Evolutionary conservation across 352 stramenopile genomes (phyloP).

Genomic region (Pythium rhizo-oryzae): DNA sequence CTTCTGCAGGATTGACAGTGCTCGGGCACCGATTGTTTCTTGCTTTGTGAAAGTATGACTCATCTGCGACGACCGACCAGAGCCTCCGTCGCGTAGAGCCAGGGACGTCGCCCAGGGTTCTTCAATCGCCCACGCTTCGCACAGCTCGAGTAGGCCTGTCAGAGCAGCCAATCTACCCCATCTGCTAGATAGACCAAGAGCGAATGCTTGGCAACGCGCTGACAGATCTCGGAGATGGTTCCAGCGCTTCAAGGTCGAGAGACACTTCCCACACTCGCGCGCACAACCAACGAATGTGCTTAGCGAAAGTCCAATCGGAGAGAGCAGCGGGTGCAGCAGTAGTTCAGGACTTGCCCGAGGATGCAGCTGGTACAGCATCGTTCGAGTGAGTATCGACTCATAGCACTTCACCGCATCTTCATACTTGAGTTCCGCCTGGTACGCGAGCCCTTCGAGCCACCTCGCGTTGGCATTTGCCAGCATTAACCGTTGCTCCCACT

Average conservation of each 20-base stretch:
- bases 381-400: conserved; percentile 10
- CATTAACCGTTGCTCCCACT: conserved; percentile 12
- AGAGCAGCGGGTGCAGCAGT: conserved; percentile 15
- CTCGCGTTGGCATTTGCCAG: conserved; percentile 1
- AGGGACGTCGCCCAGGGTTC: conserved; percentile 1
- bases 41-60: not conserved
- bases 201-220: conserved; percentile 19
- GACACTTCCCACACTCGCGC: conserved; percentile 20
- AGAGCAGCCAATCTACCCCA: conserved; percentile 2
- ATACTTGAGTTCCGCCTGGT: conserved; percentile 27
- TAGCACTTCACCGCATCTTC: conserved; percentile 22
- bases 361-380: conserved; percentile 6
- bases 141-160: conserved; percentile 9
- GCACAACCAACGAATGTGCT: conserved; percentile 17
- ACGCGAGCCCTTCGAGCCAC: conserved; percentile 21
- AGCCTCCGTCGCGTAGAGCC: not conserved
- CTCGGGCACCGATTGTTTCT: not conserved
- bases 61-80: not conserved
- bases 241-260: conserved; percentile 14
- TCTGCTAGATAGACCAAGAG: not conserved
- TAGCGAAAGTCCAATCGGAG: conserved; percentile 14
- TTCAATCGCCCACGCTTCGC: conserved; percentile 19
- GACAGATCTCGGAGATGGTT: conserved; percentile 11
- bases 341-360: not conserved
- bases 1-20: conserved; percentile 4